These are phyloP conservation scores for Fusarium haematococcum DNA, from an alignment of 2,329 filamentous ascomycete genomes.

Conservation along the genomic window DNA sequence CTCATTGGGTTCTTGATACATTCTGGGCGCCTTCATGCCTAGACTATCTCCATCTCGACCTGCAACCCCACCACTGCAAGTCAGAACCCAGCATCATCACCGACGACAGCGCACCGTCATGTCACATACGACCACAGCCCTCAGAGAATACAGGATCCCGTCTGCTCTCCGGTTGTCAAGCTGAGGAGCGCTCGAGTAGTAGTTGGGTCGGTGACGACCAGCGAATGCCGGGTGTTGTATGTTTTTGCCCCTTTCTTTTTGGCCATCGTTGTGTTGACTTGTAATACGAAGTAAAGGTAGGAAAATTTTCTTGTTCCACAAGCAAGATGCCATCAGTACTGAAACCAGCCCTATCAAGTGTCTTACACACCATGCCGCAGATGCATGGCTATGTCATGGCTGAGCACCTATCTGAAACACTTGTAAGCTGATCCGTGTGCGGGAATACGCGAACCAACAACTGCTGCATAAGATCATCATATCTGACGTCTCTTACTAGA, in stretches of 20 bases:
- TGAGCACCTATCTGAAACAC: not conserved
- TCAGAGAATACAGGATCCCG: constrained; percentile 17
- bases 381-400: not conserved
- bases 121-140: constrained; percentile 12
- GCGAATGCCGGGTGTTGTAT: constrained; percentile 14
- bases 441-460: not conserved
- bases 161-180: constrained; percentile 14
- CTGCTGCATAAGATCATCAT: not conserved
- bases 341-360: not conserved
- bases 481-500: not conserved
- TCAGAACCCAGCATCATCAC: not conserved
- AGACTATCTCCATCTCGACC: not conserved
- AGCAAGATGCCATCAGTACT: not conserved
- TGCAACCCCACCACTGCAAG: not conserved
- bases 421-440: not conserved
- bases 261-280: not conserved
- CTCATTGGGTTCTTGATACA: not conserved
- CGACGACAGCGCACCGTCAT: not conserved
- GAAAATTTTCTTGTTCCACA: not conserved
- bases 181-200: constrained; percentile 16
- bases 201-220: constrained; percentile 24
- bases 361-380: not conserved
- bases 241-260: not conserved
- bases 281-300: not conserved
- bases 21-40: not conserved